phyloP scores from a whole-genome alignment of 2,329 filamentous ascomycete genomes.

The Alternaria angustiovoidea region DNA sequence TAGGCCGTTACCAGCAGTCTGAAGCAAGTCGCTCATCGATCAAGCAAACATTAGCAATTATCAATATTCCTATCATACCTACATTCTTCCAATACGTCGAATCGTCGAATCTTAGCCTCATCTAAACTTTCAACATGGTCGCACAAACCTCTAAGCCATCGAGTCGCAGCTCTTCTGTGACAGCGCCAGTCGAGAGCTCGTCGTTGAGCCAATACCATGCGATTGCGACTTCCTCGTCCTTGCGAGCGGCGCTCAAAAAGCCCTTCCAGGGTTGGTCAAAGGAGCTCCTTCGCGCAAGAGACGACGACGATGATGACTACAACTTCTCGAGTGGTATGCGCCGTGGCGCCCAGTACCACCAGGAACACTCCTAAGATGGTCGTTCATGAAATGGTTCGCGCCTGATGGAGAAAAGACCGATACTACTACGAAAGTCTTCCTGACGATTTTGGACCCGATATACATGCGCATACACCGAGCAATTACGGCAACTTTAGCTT shows the following conservation, averaged over 20 bases:
- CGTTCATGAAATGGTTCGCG: not conserved
- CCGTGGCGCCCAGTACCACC: constrained; percentile 24
- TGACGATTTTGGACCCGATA: not conserved
- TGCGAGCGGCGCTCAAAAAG: constrained; percentile 40
- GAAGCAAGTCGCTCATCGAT: not conserved
- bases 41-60: not conserved
- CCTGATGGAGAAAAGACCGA: not conserved
- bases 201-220: constrained; percentile 9
- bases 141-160: constrained; percentile 13
- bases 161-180: constrained; percentile 14
- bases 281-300: constrained; percentile 43
- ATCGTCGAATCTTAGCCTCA: not conserved
- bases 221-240: constrained; percentile 15
- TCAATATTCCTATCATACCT: not conserved
- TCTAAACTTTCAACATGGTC: constrained; percentile 8
- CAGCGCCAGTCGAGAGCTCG: not conserved
- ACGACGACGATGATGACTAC: constrained; percentile 48
- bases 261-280: constrained; percentile 48
- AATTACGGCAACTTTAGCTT: not conserved
- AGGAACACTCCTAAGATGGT: constrained; percentile 1
- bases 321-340: constrained; percentile 42
- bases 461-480: not conserved
- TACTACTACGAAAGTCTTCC: not conserved
- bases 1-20: not conserved
- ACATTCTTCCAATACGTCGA: not conserved